A percentile compares a stretch with the other conserved stretches of the same genome.
Conservation (phyloP, 75 land plant species). For the Pinus taeda region DNA sequence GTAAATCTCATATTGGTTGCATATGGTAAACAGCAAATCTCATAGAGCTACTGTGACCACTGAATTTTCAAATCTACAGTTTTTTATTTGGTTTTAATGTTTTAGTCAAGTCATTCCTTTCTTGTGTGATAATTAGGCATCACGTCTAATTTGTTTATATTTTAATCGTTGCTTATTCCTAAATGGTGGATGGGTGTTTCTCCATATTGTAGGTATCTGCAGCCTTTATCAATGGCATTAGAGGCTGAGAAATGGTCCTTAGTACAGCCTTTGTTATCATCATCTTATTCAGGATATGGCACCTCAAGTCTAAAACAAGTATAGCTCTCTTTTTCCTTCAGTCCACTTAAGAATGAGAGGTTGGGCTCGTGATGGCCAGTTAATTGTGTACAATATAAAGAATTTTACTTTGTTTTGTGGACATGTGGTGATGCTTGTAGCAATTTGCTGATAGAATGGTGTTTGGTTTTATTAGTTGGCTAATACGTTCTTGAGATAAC, state of each 20-base stretch:
- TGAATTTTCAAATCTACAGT: no score
- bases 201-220: slow-evolving; percentile 65
- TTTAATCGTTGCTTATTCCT: background rate
- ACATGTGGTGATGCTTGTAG: no score
- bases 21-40: no score
- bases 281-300: slow-evolving; percentile 97
- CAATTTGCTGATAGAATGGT: no score
- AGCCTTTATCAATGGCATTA: slow-evolving; percentile 86
- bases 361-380: no score
- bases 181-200: background rate
- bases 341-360: no score
- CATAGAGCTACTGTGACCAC: no score
- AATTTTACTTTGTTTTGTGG: no score
- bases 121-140: background rate
- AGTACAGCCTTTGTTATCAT: slow-evolving; percentile 87
- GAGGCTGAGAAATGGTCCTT: slow-evolving; percentile 93
- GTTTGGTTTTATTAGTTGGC: no score
- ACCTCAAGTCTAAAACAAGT: slow-evolving; percentile 93
- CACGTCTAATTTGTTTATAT: background rate
- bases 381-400: no score
- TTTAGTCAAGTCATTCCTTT: background rate
- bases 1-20: no score
- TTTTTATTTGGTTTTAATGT: background rate
- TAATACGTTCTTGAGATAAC: no score
- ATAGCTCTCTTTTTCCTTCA: background rate